Conservation (phyloP, 352 stramenopile genomes). For the Phytopythium kandeliae region DNA sequence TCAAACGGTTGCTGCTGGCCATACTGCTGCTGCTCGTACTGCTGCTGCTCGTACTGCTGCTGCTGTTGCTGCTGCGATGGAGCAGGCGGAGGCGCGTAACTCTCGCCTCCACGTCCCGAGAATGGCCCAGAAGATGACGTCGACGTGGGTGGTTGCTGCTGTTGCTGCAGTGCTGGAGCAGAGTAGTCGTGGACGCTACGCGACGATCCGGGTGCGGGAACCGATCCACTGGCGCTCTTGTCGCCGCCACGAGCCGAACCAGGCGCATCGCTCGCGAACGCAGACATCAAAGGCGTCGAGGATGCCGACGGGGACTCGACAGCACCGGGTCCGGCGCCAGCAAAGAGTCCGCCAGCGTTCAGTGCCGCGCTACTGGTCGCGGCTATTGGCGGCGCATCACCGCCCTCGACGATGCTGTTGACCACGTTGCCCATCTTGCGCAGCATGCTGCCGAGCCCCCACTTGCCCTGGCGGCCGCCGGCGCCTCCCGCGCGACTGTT, state of each 20-base stretch:
- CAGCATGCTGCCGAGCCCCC: slow-evolving; percentile 69
- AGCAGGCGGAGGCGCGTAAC: background rate
- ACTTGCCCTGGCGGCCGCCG: slow-evolving; percentile 63
- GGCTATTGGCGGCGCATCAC: slow-evolving; percentile 24
- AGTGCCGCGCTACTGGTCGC: slow-evolving; percentile 6
- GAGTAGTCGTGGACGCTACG: slow-evolving; percentile 1
- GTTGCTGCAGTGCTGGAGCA: slow-evolving; percentile 5
- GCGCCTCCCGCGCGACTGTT: slow-evolving; percentile 11
- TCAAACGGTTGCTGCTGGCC: slow-evolving; percentile 1
- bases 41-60: background rate
- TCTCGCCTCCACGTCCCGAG: slow-evolving; percentile 17
- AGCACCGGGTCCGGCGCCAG: slow-evolving; percentile 18
- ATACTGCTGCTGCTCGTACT: slow-evolving; percentile 2
- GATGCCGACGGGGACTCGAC: slow-evolving; percentile 4
- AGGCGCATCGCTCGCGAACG: background rate
- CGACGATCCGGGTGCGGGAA: slow-evolving; percentile 1
- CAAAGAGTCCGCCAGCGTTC: slow-evolving; percentile 20
- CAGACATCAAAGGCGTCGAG: background rate
- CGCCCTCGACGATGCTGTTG: slow-evolving; percentile 79
- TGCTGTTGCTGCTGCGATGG: background rate
- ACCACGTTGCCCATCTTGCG: slow-evolving; percentile 88
- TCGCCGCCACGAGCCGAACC: background rate
- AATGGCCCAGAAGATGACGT: slow-evolving; percentile 22
- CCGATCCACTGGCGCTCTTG: background rate
- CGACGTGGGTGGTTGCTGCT: slow-evolving; percentile 7